Base-by-base conservation (phyloP, 805 yeast species). In the Wickerhamiella allomyrinae region DNA sequence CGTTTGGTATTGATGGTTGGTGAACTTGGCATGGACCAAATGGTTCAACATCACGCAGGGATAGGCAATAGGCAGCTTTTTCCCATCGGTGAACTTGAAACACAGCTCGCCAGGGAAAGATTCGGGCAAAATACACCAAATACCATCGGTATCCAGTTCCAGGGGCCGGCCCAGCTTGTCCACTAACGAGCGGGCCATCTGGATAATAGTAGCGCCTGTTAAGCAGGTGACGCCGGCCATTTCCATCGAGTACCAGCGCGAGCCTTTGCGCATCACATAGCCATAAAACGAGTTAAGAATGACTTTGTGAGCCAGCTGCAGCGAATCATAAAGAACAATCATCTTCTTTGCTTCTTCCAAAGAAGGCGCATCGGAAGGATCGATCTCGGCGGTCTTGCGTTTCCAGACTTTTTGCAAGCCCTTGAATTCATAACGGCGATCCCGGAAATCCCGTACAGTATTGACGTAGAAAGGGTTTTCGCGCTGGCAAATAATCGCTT, bases 221-320 rank as follows among this genome's bases (percentile, higher is more conserved):
- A 87, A 69, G 70, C 98, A 93, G 0, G 99, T 91, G 15, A 91
- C 91, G 48, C 99, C 99, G 0, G 98, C 99, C 98, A 93, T 91
- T 60, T 91, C 98, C 91, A 91, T 86, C 0, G 98, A 91, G 55
- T 87, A 91, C 99, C 99, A 91, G 46, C 99, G 71, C 0, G 98
- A 91, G 31, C 98, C 99, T 55, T 91, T 91, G 62, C 99, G 74
- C 98, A 91, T 91, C 11, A 91, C 98, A 55, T 91, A 91, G 39
- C 99, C 99, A 55, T 91, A 91, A 58, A 91, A 91, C 0, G 97
- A 89, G 57, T 91, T 91, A 54, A 91, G 69, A 63, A 91, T 91
- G 56, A 89, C 96, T 56, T 91, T 91, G 60, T 91, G 97, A 0
- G 98, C 98, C 49, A 91, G 69, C 62, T 91, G 99, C 52, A 91